Base-by-base conservation (phyloP, 192 early-diverging fungal genomes). In the Linnemannia zychae region DNA sequence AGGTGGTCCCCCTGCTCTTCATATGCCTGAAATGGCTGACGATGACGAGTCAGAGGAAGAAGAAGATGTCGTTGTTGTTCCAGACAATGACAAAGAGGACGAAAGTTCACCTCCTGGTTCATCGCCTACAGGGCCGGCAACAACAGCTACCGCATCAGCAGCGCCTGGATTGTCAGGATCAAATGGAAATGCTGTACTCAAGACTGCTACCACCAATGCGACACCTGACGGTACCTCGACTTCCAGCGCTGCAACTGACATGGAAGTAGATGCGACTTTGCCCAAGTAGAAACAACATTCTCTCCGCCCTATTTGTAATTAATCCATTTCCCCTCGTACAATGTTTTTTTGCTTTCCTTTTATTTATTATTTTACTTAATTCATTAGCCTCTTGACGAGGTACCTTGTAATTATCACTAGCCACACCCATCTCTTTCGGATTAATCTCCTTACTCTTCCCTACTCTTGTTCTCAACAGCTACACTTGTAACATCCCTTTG, bases 1-100 rank as follows among this genome's bases (percentile, higher is more conserved):
- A 18, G 82, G 82, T 36, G 82, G 82, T 16, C 82, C 82, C 4
- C 82, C 82, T 33, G 82, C 82, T 4, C 36, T 84, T 33, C 82
- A 84, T 34, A 84, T 84, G 82, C 82, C 82, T 18, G 82, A 84
- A 47, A 79, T 84, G 68, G 72, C 77, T 18, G 82, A 84, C 33
- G 82, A 84, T 63, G 81, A 82, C 2, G 81, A 82, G 60, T 82
- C 75, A 7, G 77, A 72, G 31, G 81, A 82, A 31, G 81, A 72
- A 11, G 75, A 77, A 24, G 73, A 70, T 22, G 70, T 74, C 3
- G 78, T 82, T 52, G 81, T 82, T 24, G 65, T 77, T 33, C 71
- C 73, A 24, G 75, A 75, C 5, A 75, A 82, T 63, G 76, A 82
- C 47, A 75, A 77, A 22, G 75, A 76, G 65, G 80, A 82, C 7